Evolutionary conservation across 73 alveolate genomes (phyloP).

Genomic region (Vitrella brassicaformis): DNA sequence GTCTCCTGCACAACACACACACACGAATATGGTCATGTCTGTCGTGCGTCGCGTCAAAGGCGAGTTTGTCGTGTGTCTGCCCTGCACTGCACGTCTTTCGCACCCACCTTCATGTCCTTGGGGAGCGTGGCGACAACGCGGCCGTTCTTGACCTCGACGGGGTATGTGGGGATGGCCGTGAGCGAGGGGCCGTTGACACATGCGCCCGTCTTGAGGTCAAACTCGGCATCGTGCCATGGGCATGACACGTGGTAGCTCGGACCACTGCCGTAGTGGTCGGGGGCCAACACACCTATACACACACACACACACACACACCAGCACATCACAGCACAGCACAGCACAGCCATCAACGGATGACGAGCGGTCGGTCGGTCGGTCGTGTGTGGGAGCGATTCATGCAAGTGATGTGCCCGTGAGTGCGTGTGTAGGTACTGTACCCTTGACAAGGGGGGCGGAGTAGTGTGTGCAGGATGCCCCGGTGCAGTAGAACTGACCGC

Average conservation of each 20-base stretch:
- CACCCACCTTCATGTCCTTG: conserved; percentile 13
- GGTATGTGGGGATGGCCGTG: conserved; percentile 65
- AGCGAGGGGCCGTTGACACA: conserved; percentile 56
- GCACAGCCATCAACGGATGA: no score
- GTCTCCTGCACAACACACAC: no score
- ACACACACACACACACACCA: not conserved
- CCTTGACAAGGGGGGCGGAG: conserved; percentile 11
- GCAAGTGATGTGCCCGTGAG: no score
- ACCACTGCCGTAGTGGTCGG: not conserved
- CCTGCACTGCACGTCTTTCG: no score
- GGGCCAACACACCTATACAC: not conserved
- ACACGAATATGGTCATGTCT: no score
- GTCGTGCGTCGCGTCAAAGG: no score
- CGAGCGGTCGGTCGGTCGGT: no score
- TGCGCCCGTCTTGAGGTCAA: conserved; percentile 63
- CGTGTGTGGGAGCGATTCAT: no score
- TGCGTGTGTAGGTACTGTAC: not conserved
- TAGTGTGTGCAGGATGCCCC: conserved; percentile 18
- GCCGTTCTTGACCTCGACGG: conserved; percentile 56
- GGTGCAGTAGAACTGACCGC: not conserved
- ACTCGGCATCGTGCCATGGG: conserved; percentile 83
- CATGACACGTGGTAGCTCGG: conserved; percentile 59
- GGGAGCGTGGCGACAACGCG: conserved; percentile 58
- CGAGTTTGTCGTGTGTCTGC: no score
- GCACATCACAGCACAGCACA: not conserved